Evolutionary conservation across 2,329 filamentous ascomycete species (phyloP).

Genomic region (Colletotrichum tamarilloi): DNA sequence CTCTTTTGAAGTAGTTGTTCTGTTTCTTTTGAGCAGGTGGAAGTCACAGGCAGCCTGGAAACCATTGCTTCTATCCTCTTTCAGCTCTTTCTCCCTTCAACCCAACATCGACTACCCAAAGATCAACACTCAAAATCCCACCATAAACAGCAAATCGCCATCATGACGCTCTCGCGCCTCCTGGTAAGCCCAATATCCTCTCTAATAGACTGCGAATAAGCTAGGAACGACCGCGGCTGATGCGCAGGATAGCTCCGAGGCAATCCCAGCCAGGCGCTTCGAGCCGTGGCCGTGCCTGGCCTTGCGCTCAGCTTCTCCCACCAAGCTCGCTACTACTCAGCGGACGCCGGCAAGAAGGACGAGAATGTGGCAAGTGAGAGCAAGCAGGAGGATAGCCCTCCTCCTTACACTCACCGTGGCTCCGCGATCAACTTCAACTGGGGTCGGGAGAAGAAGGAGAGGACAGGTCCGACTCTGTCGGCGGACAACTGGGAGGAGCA

Average conservation of each 20-base stretch:
- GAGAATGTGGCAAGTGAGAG: neutral
- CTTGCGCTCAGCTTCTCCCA: neutral
- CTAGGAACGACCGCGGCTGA: neutral
- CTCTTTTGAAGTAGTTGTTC: neutral
- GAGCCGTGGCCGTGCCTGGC: neutral
- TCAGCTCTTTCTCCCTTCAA: neutral
- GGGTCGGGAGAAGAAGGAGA: conserved; percentile 19
- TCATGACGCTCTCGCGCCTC: conserved; percentile 18
- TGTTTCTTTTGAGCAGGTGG: neutral
- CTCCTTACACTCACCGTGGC: conserved; percentile 28
- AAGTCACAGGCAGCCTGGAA: neutral
- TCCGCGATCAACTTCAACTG: conserved; percentile 37
- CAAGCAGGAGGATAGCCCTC: neutral
- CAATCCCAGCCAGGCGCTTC: neutral
- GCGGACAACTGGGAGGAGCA: conserved; percentile 55
- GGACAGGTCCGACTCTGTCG: conserved; percentile 25
- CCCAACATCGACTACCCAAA: neutral
- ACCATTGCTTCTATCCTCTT: neutral
- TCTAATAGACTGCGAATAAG: neutral
- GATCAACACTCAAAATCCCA: neutral
- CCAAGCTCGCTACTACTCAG: conserved; percentile 6
- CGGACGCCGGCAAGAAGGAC: conserved; percentile 16
- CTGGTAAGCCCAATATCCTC: conserved; percentile 8
- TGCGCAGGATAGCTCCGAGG: conserved; percentile 2
- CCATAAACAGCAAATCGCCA: neutral